Conservation (phyloP, 441 rosid species). For the Euphorbia schlechtendalii region DNA sequence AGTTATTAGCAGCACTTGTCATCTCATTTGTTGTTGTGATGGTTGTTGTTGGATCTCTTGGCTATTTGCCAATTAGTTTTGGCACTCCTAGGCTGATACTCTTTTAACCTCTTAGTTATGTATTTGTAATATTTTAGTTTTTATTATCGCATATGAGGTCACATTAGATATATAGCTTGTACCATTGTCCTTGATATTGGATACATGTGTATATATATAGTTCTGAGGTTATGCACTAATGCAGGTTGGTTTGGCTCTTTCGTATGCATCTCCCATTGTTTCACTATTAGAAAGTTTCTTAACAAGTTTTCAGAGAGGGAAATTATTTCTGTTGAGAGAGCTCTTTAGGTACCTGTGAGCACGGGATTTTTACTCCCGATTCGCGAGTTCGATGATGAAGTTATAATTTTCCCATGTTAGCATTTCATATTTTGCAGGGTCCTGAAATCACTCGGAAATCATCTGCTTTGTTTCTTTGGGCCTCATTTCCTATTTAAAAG, state of each 20-base stretch:
- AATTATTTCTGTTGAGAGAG: no score
- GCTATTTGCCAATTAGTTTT: slow-evolving; percentile 64
- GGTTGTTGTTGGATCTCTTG: slow-evolving; percentile 74
- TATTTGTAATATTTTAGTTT: neutral
- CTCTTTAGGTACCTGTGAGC: no score
- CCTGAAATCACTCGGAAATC: no score
- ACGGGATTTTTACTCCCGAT: no score
- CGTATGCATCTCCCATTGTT: slow-evolving; percentile 88
- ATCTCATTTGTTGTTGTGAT: slow-evolving; percentile 66
- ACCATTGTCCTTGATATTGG: no score
- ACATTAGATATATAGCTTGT: neutral
- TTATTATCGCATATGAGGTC: slow-evolving; percentile 2
- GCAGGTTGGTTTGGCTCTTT: slow-evolving; percentile 95
- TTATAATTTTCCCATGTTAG: no score
- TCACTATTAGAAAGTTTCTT: slow-evolving; percentile 81
- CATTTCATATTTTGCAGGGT: no score
- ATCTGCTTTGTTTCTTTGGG: no score
- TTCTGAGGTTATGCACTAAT: slow-evolving; percentile 14
- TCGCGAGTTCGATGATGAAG: no score
- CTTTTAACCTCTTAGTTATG: no score
- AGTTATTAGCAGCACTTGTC: slow-evolving; percentile 70
- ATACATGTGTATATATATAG: neutral
- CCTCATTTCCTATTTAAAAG: no score
- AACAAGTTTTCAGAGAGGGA: slow-evolving; percentile 94
- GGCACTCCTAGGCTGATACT: no score